Base-by-base conservation (phyloP, 1,284 basidiomycete genomes). In the Boletus mariae region DNA sequence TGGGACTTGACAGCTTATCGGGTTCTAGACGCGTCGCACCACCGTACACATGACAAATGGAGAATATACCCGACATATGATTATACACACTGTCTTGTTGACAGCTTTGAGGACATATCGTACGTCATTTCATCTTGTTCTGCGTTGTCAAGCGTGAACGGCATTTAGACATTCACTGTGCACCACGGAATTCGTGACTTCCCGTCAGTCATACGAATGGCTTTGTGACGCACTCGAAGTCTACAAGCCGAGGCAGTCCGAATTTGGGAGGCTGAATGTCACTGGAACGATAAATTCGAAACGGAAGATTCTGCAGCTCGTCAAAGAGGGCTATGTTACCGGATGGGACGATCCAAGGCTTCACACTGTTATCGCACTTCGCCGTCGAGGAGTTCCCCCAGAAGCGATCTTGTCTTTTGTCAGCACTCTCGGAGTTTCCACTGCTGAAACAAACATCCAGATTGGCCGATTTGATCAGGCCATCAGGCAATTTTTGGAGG, bases 81-180 rank as follows among this genome's bases (percentile, higher is more conserved):
- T 71, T 99, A 97, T 69, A 98, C 97, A 0, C 97, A 99, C 77
- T 99, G 97, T 74, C 75, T 99, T 53, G 93, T 94, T 57, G 97
- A 99, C 84, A 97, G 94, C 65, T 91, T 99, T 67, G 97, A 99
- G 72, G 98, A 98, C 72, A 98, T 99, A 65, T 94, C 94, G 94
- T 95, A 64, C 68, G 93, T 82, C 17, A 17, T 20, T 49, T 57
- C 25, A 47, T 44, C 37, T 17, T 29, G 17, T 45, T 44, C 31
- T 23, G 23, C 37, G 13, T 40, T 7, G 29, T 26, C 32, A 23
- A 23, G 32, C 28, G 23, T 31, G 49, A 32, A 25, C 4, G 34
- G 44, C 25, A 17, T 29, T 45, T 58, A 97, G 94, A 37, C 97
- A 99, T 77, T 99, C 97, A 3, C 79, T 99, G 17, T 99, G 97